Base-by-base conservation (phyloP, 2,329 filamentous ascomycete genomes). In the Fusarium nematophilum region DNA sequence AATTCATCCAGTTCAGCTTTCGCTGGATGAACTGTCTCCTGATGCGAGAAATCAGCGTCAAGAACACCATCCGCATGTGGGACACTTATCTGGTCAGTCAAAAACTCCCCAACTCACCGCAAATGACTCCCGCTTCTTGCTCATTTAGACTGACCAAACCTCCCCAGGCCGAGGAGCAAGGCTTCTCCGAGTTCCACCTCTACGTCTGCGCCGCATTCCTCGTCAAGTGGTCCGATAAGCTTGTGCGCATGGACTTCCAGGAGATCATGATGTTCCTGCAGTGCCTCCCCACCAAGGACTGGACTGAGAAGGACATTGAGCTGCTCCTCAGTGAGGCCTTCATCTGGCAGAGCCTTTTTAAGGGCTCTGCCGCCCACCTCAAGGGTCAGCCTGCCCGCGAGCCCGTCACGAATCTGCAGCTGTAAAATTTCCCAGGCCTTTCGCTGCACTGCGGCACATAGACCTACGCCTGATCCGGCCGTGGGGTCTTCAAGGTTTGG, bases 231-330 rank as follows among this genome's bases (percentile, higher is more conserved):
- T 96, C 94, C 6, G 90, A 95, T 66, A 92, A 96, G 73, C 83
- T 99, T 38, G 85, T 94, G 58, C 95, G 93, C 75, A 98, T 98
- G 94, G 95, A 99, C 74, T 98, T 98, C 65, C 85, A 98, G 79
- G 94, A 97, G 75, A 90, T 97, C 56, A 97, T 99, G 93, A 99
- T 99, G 94, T 99, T 99, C 73, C 80, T 99, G 49, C 95, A 99
- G 78, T 91, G 92, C 37, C 80, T 99, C 53, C 95, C 96, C 3
- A 99, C 96, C 6, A 90, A 90, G 67, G 86, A 90, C 49, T 99
- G 95, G 95, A 97, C 92, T 1, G 95, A 97, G 73, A 98, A 98
- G 79, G 95, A 99, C 72, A 96, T 99, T 69, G 95, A 98, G 75
- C 83, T 99, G 54, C 81, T 99, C 49, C 82, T 99, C 36, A 97